phyloP scores from a whole-genome alignment of 257 asterid species.

The Nicotiana knightiana region DNA sequence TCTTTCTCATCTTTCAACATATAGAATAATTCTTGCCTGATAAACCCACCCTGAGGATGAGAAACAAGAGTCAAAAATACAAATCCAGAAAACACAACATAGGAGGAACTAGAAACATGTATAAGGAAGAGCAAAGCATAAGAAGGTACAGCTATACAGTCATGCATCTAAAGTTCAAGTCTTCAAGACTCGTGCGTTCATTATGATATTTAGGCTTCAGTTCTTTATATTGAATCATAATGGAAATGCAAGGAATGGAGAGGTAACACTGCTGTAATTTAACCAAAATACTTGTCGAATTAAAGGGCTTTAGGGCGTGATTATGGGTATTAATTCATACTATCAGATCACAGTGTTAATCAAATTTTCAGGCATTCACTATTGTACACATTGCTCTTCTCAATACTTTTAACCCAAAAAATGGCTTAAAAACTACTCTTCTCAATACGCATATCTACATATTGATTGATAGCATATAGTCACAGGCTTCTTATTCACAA shows the following conservation, averaged over 20 bases:
- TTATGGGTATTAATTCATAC: background rate
- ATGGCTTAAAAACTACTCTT: background rate
- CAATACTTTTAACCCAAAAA: background rate
- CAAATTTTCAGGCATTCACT: background rate
- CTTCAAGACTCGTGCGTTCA: background rate
- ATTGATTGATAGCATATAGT: background rate
- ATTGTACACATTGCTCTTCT: background rate
- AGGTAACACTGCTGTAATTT: background rate
- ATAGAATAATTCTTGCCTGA: conserved; percentile 55
- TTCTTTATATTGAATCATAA: no score
- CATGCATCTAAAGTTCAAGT: background rate
- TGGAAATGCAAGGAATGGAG: background rate
- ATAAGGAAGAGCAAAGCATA: background rate
- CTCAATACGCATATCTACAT: background rate
- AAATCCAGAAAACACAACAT: no score
- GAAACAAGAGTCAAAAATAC: background rate
- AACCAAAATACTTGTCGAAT: no score
- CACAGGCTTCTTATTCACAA: background rate
- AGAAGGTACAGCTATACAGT: background rate
- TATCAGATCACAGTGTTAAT: background rate
- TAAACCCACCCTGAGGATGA: conserved; percentile 51
- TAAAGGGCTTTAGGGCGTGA: no score
- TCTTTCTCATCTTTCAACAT: conserved; percentile 56
- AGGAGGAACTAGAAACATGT: background rate
- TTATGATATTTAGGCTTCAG: no score